A percentile compares a stretch with the other conserved stretches of the same genome.
phyloP scores from a whole-genome alignment of 2,329 filamentous ascomycete species.

The Penicillium verrucosum region DNA sequence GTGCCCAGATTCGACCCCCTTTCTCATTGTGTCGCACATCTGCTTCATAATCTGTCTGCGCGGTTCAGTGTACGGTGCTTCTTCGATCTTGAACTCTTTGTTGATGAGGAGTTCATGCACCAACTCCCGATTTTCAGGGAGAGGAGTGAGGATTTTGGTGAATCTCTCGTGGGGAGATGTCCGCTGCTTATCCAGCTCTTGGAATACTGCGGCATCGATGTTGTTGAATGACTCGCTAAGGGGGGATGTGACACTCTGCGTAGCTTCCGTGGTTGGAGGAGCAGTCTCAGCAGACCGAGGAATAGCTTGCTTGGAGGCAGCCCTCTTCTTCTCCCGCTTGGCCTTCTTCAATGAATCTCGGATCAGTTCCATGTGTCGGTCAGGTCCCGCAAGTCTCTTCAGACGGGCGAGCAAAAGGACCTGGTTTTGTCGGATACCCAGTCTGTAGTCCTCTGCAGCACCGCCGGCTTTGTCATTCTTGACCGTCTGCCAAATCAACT shows the following conservation, averaged over 20 bases:
- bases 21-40: slow-evolving; percentile 58
- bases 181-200: slow-evolving; percentile 36
- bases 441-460: slow-evolving; percentile 60
- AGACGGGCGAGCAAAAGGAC: slow-evolving; percentile 60
- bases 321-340: slow-evolving; percentile 51
- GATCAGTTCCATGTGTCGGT: slow-evolving; percentile 58
- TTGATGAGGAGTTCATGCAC: slow-evolving; percentile 64
- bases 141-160: slow-evolving; percentile 55
- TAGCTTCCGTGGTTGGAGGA: slow-evolving; percentile 31
- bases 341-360: slow-evolving; percentile 60
- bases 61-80: slow-evolving; percentile 47
- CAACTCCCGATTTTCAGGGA: slow-evolving; percentile 60
- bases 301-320: slow-evolving; percentile 54
- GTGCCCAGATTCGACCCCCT: slow-evolving; percentile 54
- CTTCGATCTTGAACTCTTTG: slow-evolving; percentile 60
- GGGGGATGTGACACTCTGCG: slow-evolving; percentile 39
- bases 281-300: slow-evolving; percentile 52
- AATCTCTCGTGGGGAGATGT: slow-evolving; percentile 41
- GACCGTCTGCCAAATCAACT: slow-evolving; percentile 65
- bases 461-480: slow-evolving; percentile 61
- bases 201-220: slow-evolving; percentile 33
- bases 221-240: slow-evolving; percentile 42
- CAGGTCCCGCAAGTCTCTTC: slow-evolving; percentile 60
- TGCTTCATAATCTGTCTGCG: slow-evolving; percentile 57
- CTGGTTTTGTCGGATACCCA: slow-evolving; percentile 65